These are phyloP conservation scores for Hypomontagnella monticulosa DNA, from an alignment of 495 filamentous ascomycete species.

Conservation along the genomic window DNA sequence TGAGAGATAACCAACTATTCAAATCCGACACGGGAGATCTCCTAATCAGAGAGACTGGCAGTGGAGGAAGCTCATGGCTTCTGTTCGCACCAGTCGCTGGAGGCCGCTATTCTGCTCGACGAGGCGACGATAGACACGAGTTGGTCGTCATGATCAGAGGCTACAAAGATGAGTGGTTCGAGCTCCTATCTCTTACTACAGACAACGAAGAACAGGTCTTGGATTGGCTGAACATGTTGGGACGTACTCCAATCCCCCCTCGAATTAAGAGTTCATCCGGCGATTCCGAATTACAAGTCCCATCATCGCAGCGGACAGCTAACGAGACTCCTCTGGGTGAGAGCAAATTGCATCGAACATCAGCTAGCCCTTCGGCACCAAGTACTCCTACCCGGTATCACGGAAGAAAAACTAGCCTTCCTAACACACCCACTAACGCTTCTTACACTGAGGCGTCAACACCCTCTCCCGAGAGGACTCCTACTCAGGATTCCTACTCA, in stretches of 20 bases:
- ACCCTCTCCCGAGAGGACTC: constrained; percentile 43
- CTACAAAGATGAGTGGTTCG: constrained; percentile 75
- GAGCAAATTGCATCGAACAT: constrained; percentile 49
- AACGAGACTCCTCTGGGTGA: constrained; percentile 82
- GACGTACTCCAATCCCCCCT: constrained; percentile 79
- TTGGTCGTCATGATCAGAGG: constrained; percentile 88
- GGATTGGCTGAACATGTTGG: constrained; percentile 90
- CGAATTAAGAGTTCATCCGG: constrained; percentile 39
- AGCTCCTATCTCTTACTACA: constrained; percentile 76
- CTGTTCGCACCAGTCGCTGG: constrained; percentile 85
- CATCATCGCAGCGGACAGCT: constrained; percentile 63
- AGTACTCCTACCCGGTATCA: constrained; percentile 44
- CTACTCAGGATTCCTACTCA: constrained; percentile 41
- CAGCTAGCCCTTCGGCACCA: constrained; percentile 31
- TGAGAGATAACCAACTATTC: constrained; percentile 74
- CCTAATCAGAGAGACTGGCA: constrained; percentile 87
- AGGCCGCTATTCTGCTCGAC: constrained; percentile 78
- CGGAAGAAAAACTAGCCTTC: constrained; percentile 24
- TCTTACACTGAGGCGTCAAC: constrained; percentile 23
- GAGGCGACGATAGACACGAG: constrained; percentile 73
- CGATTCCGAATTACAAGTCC: constrained; percentile 40
- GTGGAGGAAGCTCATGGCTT: constrained; percentile 76
- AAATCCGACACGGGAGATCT: constrained; percentile 75
- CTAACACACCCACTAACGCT: constrained; percentile 37
- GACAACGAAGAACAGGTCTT: constrained; percentile 76